A percentile compares a stretch with the other conserved stretches of the same genome.
Evolutionary conservation across 225 moss, liverwort and hornwort genomes (phyloP).

Genomic region (Polytrichum commune): DNA sequence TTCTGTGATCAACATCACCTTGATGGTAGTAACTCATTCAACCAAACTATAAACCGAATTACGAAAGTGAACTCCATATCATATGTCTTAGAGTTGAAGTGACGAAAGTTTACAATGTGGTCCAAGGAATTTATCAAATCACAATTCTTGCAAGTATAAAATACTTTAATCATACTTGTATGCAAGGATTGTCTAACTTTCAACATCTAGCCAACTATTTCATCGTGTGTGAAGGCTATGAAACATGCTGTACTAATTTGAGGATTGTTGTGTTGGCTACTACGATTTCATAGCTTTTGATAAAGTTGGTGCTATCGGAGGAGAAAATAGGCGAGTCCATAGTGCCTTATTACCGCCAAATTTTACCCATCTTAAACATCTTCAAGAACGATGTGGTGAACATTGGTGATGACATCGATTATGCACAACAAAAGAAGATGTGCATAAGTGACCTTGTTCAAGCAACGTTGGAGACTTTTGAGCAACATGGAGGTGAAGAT

Average conservation of each 20-base stretch:
- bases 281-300: constrained; percentile 46
- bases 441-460: constrained; percentile 74
- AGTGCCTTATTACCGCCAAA: constrained; percentile 81
- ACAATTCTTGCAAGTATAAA: too few species aligned
- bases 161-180: too few species aligned
- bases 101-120: too few species aligned
- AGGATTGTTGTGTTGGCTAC: too few species aligned
- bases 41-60: too few species aligned
- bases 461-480: constrained; percentile 60
- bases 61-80: too few species aligned
- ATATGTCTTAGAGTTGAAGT: too few species aligned
- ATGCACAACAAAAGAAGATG: constrained; percentile 67
- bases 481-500: constrained; percentile 79
- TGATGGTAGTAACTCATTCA: constrained; percentile 33
- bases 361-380: constrained; percentile 78
- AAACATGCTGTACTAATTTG: too few species aligned
- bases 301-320: constrained; percentile 71
- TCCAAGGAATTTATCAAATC: too few species aligned
- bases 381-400: constrained; percentile 70
- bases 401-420: constrained; percentile 82
- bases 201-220: too few species aligned
- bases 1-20: constrained; percentile 59
- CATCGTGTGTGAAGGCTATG: too few species aligned
- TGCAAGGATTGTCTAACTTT: too few species aligned
- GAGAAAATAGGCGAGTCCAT: constrained; percentile 76